Evolutionary conservation across 2,329 filamentous ascomycete species (phyloP), one percentile per base, ranked within the genome.

Genomic region (Bimuria novae-zelandiae): DNA sequence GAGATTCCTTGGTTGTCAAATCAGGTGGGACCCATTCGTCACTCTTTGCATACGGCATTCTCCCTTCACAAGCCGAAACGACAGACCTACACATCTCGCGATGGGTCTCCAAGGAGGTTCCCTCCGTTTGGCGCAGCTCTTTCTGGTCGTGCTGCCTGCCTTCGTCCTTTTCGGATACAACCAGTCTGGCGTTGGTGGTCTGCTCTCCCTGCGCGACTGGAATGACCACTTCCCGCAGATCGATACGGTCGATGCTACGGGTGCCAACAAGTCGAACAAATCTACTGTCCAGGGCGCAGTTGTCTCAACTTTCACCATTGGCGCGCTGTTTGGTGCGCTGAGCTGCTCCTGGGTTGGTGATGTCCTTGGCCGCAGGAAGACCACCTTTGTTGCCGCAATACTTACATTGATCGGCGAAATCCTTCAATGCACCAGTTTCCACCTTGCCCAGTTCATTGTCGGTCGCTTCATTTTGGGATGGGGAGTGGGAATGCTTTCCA

Each of bases 121-220:
- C 7, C 63, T 73, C 21, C 62, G 64, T 51, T 57, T 57, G 48
- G 62, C 62, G 29, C 69, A 75, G 60, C 69, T 75, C 21, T 46
- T 73, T 55, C 62, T 75, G 39, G 69, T 76, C 32, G 73, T 75
- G 49, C 52, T 72, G 40, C 74, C 74, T 6, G 65, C 75, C 16
- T 80, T 80, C 54, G 75, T 80, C 49, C 70, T 79, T 42, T 81
- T 79, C 58, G 80, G 80, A 47, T 82, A 81, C 71, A 81, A 82
- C 62, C 78, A 81, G 60, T 76, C 77, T 43, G 77, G 77, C 41
- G 72, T 78, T n/a, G 79, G 79, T 39, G 78, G 79, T 12, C 69
- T 82, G n/a, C 61, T 77, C 53, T 69, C 77, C 51, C 64, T 75
- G 1, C 51, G 59, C 7, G 70, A 71, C 53, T 76, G 73, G 72